These are phyloP conservation scores for Populus hybrid DNA, from an alignment of 441 rosid species.

Conservation along the genomic window DNA sequence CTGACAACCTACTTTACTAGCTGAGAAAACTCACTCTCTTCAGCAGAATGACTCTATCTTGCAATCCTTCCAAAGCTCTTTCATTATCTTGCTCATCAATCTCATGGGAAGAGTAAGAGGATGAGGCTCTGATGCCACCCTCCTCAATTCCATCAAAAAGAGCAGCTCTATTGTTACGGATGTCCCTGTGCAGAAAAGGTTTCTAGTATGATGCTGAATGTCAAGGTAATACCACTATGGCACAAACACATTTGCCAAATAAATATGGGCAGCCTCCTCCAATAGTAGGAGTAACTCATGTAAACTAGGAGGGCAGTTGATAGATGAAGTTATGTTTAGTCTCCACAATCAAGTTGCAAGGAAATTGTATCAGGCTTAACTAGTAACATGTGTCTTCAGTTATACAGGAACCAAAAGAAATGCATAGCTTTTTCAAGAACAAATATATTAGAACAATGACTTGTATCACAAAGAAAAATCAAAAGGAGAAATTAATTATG, in stretches of 20 bases:
- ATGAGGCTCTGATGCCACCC: slow-evolving; percentile 85
- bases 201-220: slow-evolving; percentile 13
- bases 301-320: not conserved
- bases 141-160: slow-evolving; percentile 97
- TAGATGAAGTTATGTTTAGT: not conserved
- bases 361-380: not conserved
- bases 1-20: not conserved
- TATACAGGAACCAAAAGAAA: not conserved
- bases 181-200: slow-evolving; percentile 52
- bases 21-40: slow-evolving; percentile 66
- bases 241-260: not conserved
- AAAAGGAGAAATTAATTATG: not conserved
- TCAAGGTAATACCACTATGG: not conserved
- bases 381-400: not conserved
- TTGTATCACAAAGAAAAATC: not conserved
- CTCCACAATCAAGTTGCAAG: not conserved
- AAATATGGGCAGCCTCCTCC: not conserved
- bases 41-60: slow-evolving; percentile 79
- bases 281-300: not conserved
- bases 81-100: slow-evolving; percentile 94
- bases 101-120: slow-evolving; percentile 81
- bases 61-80: slow-evolving; percentile 84
- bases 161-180: slow-evolving; percentile 58
- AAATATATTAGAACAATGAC: not conserved
- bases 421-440: not conserved